Evolutionary conservation across 768 basidiomycete genomes (phyloP).

Genomic region (Chalciporus sphaerocephalus): DNA sequence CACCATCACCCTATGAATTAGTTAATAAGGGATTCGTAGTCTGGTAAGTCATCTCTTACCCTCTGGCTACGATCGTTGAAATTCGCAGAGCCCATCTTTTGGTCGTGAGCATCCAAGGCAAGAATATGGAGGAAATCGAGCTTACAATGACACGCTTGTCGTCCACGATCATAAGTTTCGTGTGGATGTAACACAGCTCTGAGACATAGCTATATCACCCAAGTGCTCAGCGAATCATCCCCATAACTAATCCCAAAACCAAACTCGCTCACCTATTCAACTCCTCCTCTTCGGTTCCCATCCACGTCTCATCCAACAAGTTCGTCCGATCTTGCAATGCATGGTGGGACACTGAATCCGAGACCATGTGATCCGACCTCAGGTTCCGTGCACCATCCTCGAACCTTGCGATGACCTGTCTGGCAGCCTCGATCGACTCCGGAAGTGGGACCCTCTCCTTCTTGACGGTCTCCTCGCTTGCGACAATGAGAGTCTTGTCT

Average conservation of each 20-base stretch:
- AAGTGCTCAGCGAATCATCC: conserved; percentile 5
- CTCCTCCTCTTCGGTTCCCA: conserved; percentile 81
- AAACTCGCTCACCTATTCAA: conserved; percentile 57
- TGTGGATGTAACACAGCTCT: conserved; percentile 80
- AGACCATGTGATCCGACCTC: conserved; percentile 57
- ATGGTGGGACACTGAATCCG: conserved; percentile 81
- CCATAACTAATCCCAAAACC: neutral
- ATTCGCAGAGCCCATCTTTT: conserved; percentile 89
- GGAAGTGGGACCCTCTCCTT: conserved; percentile 68
- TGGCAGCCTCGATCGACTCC: conserved; percentile 59
- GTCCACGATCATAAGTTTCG: conserved; percentile 92
- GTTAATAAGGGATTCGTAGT: conserved; percentile 3
- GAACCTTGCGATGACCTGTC: conserved; percentile 63
- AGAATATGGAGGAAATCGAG: conserved; percentile 5
- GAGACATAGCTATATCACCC: conserved; percentile 59
- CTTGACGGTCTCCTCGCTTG: conserved; percentile 52
- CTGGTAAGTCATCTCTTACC: conserved; percentile 30
- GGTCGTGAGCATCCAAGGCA: conserved; percentile 5
- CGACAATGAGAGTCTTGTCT: conserved; percentile 44
- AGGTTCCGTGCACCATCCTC: conserved; percentile 57
- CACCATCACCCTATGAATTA: conserved; percentile 72
- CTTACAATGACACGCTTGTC: conserved; percentile 84
- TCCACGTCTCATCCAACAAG: conserved; percentile 77
- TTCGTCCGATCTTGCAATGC: conserved; percentile 58
- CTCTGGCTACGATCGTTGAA: conserved; percentile 84